Conservation (phyloP, 2,329 filamentous ascomycete species). For the Neoarthrinium moseri region DNA sequence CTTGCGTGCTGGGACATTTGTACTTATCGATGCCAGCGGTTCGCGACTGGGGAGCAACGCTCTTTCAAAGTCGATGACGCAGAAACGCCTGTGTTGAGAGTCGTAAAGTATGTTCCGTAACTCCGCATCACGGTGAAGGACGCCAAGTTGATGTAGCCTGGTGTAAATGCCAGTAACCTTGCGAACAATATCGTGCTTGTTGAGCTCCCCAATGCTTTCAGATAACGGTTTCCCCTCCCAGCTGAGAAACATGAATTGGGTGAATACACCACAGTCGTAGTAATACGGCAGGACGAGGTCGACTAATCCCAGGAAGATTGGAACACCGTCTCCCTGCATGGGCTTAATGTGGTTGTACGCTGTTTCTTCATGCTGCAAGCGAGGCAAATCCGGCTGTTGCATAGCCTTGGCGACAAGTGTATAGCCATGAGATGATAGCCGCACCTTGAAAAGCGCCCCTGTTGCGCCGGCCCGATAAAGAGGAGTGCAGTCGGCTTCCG, state of each 20-base stretch:
- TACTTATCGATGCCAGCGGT: too few species aligned
- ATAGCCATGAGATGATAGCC: slow-evolving; percentile 33
- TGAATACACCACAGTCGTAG: slow-evolving; percentile 26
- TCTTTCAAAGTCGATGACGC: neutral
- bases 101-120: neutral
- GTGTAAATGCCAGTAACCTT: neutral
- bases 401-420: slow-evolving; percentile 39
- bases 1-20: too few species aligned
- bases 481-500: slow-evolving; percentile 25
- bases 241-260: slow-evolving; percentile 33
- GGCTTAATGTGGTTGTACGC: slow-evolving; percentile 27
- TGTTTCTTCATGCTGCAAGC: slow-evolving; percentile 27
- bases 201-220: neutral
- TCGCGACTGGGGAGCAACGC: neutral
- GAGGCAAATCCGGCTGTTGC: slow-evolving; percentile 17
- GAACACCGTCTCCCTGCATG: slow-evolving; percentile 32
- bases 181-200: neutral
- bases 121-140: neutral
- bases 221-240: slow-evolving; percentile 25
- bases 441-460: slow-evolving; percentile 36
- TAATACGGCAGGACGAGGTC: slow-evolving; percentile 29
- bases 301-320: slow-evolving; percentile 32
- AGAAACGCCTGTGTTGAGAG: neutral
- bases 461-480: slow-evolving; percentile 27
- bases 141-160: neutral